Evolutionary conservation across 2,329 filamentous ascomycete species (phyloP), one percentile per base, ranked within the genome.

Genomic region (Dryadomyces quercus-mongolicae): DNA sequence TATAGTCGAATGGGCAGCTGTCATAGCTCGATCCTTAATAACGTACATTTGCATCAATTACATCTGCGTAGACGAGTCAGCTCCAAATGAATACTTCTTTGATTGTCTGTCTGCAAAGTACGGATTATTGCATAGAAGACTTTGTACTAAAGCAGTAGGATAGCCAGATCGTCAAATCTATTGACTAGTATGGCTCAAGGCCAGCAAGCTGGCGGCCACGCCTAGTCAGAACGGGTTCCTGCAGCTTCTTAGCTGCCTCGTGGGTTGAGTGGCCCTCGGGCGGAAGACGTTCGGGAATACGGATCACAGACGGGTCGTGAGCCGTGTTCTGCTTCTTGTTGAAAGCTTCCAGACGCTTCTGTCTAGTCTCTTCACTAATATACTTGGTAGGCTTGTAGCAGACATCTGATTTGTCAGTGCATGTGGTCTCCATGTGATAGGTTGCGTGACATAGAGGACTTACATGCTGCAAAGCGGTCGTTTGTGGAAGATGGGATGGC

Each of bases 401-500:
- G 13, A 44, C 42, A 9, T 44, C 42, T 44, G 42, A 16, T n/a
- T 42, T 42, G 38, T 42, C 16, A 42, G 38, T 3, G 16, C 5
- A 42, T n/a, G 16, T 15, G 38, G 38, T 15, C 38, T 3, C 38
- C 12, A 3, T 5, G 18, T 2, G 12, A 20, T 8, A n/a, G 18
- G 18, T 20, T 12, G n/a, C n/a, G n/a, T 18, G 42, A 4, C 16
- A n/a, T 18, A 16, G 40, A 43, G 16, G 16, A 44, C 42, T n/a
- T 20, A 44, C 42, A 44, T 12, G 42, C 42, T 2, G 42, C 42
- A 44, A 44, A 44, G 42, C 42, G 42, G 34, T 42, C 21, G 12
- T 16, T 22, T 8, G 18, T 21, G 16, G 16, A 56, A 1, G 55
- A 63, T 0, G 68, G 66, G n/a, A 65, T 63, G 5, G 62, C 56